Base-by-base conservation (phyloP, 2,329 filamentous ascomycete genomes). In the Simplicillium sp. region DNA sequence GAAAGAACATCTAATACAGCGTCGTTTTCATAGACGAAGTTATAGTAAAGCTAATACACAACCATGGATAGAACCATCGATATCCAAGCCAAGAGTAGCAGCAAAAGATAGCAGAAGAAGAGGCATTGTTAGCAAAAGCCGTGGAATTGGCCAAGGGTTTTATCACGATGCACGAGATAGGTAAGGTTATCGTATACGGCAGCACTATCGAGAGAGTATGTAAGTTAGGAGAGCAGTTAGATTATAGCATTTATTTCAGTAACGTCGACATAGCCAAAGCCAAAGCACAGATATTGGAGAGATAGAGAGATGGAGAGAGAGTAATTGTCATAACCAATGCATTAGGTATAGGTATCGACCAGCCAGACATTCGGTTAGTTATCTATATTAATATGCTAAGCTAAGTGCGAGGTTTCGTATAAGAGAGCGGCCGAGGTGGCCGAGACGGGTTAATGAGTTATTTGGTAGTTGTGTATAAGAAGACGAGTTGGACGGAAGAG, bases 361-460 rank as follows among this genome's bases (percentile, higher is more conserved):
- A 37, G 28, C 37, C 34, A n/a, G 37, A 43, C 34, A 34, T 43
- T 12, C 37, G 37, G 39, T 25, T 25, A 25, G 20, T 25, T 25
- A 25, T 25, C 20, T 9, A 25, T 9, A 9, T 25, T 9, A 9
- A 39, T 35, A 45, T 47, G 20, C 45, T 33, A 20, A 17, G 20
- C n/a, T 13, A 16, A 28, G 36, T 47, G 14, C 32, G 36, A 14
- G 45, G 43, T 33, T 45, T 42, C 9, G 34, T 37, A 14, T 36
- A 47, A 34, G 31, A 47, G 36, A 45, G 43, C 40, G 43, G 40
- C 15, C 40, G 38, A n/a, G 40, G 36, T 4, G 40, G 45, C 12
- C 38, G 43, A 25, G 45, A 47, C 25, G 38, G 43, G 2, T 4
- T 13, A 7, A 29, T 29, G 7, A 45, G 43, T 36, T 36, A 40